Conservation (phyloP, 495 filamentous ascomycete species). For the Hypoxylon lenormandii region DNA sequence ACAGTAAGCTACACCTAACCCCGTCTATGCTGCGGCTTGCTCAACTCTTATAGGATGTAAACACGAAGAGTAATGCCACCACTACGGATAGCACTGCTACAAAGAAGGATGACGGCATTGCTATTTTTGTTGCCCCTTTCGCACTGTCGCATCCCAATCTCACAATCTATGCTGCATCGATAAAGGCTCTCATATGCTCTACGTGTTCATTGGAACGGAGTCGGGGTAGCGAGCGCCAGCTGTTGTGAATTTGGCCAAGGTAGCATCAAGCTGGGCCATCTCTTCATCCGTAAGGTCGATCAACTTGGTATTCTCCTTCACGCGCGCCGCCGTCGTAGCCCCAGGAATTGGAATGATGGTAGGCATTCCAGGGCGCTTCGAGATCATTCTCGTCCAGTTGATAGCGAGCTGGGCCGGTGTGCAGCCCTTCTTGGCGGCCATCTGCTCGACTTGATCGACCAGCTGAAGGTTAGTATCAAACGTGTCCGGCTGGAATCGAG, state of each 20-base stretch:
- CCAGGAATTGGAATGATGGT: conserved; percentile 88
- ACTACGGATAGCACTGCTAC: too few species aligned
- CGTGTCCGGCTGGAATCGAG: conserved; percentile 76
- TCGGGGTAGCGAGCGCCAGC: background rate
- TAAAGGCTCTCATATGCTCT: background rate
- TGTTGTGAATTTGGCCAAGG: background rate
- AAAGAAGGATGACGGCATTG: too few species aligned
- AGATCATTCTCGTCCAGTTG: conserved; percentile 71
- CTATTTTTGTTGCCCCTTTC: too few species aligned
- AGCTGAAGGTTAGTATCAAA: conserved; percentile 81
- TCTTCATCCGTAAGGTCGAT: background rate
- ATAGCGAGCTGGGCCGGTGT: conserved; percentile 82
- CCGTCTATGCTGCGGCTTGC: too few species aligned
- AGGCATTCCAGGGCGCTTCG: conserved; percentile 63
- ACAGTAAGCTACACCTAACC: too few species aligned
- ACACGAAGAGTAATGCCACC: too few species aligned
- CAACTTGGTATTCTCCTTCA: conserved; percentile 62
- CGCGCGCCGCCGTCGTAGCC: conserved; percentile 63
- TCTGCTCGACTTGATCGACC: conserved; percentile 70
- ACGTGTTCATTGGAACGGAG: background rate
- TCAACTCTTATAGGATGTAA: too few species aligned
- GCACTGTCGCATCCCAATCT: background rate
- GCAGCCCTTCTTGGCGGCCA: conserved; percentile 77
- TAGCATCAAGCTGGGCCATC: conserved; percentile 29
- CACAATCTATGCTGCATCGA: background rate